Percentiles rank a stretch among this genome's conserved stretches.
Evolutionary conservation across 805 yeast genomes (phyloP).

Genomic region (Zygosaccharomyces kombuchaensis): DNA sequence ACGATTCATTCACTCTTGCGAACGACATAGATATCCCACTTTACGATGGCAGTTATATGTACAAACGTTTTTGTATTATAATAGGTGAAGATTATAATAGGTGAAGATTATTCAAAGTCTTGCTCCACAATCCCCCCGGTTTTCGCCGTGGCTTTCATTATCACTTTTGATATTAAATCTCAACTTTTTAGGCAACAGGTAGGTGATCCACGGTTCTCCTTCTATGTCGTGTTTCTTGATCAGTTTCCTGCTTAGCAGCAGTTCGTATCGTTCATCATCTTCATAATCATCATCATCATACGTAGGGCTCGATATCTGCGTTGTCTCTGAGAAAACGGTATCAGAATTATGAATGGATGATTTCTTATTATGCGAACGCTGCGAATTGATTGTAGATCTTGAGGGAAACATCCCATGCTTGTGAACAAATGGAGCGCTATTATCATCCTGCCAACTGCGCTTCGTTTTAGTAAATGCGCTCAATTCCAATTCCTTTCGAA

Average conservation of each 20-base stretch:
- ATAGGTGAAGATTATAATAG: neutral
- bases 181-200: slow-evolving; percentile 35
- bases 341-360: neutral
- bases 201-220: slow-evolving; percentile 4
- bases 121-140: slow-evolving; percentile 53
- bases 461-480: slow-evolving; percentile 67
- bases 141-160: slow-evolving; percentile 38
- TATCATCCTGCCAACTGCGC: slow-evolving; percentile 64
- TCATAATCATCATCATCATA: slow-evolving; percentile 10
- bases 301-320: neutral
- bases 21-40: neutral
- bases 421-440: slow-evolving; percentile 31
- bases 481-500: slow-evolving; percentile 67
- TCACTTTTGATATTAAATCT: slow-evolving; percentile 32
- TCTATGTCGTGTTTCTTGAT: slow-evolving; percentile 40
- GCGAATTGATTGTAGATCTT: slow-evolving; percentile 11
- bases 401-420: slow-evolving; percentile 20
- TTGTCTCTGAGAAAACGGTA: neutral
- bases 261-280: slow-evolving; percentile 41
- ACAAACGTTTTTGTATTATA: slow-evolving; percentile 3
- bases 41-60: neutral
- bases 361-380: neutral
- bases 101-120: slow-evolving; percentile 25
- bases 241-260: slow-evolving; percentile 71
- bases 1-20: neutral